These are phyloP conservation scores for Alnus glutinosa DNA, from an alignment of 306 rosid genomes.

Conservation along the genomic window DNA sequence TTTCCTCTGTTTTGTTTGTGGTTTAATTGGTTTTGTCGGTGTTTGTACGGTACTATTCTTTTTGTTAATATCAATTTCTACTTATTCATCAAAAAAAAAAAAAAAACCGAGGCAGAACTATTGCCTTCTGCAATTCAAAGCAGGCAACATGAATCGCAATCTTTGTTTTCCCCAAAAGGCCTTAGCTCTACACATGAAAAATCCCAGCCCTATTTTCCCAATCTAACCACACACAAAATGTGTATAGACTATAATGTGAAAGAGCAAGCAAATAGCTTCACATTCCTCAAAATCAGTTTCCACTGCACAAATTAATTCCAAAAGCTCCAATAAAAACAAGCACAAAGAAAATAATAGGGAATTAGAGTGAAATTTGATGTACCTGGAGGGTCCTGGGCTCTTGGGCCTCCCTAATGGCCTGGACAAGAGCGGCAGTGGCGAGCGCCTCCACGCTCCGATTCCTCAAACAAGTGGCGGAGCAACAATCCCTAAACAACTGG, in stretches of 20 bases:
- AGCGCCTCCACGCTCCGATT: conserved; percentile 97
- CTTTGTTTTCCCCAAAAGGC: not conserved
- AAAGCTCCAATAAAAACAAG: not conserved
- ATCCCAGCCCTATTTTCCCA: not conserved
- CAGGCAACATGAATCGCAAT: not conserved
- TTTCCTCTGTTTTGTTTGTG: too few relatives aligned
- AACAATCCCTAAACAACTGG: conserved; percentile 93
- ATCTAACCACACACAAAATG: too few relatives aligned
- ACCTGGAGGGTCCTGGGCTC: conserved; percentile 95
- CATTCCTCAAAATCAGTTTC: not conserved
- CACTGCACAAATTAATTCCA: not conserved
- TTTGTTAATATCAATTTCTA: too few relatives aligned
- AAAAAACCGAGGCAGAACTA: not conserved
- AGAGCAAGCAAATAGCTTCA: not conserved
- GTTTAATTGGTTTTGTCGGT: too few relatives aligned
- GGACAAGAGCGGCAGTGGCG: conserved; percentile 96
- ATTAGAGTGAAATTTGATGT: not conserved
- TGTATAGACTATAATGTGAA: not conserved
- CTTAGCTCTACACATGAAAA: not conserved
- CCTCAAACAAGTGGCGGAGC: conserved; percentile 93
- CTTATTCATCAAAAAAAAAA: too few relatives aligned
- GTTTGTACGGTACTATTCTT: too few relatives aligned
- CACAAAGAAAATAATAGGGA: not conserved
- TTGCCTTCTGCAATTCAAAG: not conserved
- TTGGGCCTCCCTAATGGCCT: conserved; percentile 94